phyloP scores from a whole-genome alignment of 1,139 yeast species.

The Wickerhamomyces sp. region DNA sequence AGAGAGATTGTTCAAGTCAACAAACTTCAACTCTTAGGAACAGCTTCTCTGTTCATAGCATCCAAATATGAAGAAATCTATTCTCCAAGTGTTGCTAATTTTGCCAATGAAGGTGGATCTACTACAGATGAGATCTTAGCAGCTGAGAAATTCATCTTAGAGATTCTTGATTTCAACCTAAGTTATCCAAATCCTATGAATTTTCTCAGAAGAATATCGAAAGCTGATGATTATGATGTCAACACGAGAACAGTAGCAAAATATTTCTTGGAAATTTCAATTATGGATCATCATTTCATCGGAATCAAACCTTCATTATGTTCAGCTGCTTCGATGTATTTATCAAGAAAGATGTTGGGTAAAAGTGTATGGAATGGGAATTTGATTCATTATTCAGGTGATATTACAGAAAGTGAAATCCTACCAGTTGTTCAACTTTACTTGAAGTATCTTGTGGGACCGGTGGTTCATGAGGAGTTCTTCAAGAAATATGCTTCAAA shows the following conservation, averaged over 20 bases:
- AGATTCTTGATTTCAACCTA: constrained; percentile 70
- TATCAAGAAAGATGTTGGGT: constrained; percentile 74
- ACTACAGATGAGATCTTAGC: constrained; percentile 82
- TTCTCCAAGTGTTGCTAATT: constrained; percentile 82
- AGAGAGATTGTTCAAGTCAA: constrained; percentile 76
- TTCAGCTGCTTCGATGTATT: constrained; percentile 89
- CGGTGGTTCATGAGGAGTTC: constrained; percentile 89
- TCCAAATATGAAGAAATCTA: constrained; percentile 95
- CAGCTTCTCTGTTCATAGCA: constrained; percentile 86
- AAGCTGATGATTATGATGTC: constrained; percentile 93
- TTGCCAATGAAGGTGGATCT: constrained; percentile 85
- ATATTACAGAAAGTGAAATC: constrained; percentile 72
- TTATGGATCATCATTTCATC: constrained; percentile 76
- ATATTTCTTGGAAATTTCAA: constrained; percentile 76
- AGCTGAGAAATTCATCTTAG: constrained; percentile 80
- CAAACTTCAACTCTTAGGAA: constrained; percentile 83
- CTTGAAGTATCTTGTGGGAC: constrained; percentile 71
- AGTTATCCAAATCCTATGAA: constrained; percentile 94
- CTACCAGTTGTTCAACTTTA: constrained; percentile 68
- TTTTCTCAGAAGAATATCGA: constrained; percentile 84
- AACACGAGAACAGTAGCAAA: constrained; percentile 90
- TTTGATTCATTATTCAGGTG: constrained; percentile 85
- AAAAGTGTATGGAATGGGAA: constrained; percentile 78
- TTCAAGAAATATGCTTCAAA: constrained; percentile 90
- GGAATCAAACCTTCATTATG: constrained; percentile 78